Conservation (phyloP, 345 rosid genomes). For the Acer negundo region DNA sequence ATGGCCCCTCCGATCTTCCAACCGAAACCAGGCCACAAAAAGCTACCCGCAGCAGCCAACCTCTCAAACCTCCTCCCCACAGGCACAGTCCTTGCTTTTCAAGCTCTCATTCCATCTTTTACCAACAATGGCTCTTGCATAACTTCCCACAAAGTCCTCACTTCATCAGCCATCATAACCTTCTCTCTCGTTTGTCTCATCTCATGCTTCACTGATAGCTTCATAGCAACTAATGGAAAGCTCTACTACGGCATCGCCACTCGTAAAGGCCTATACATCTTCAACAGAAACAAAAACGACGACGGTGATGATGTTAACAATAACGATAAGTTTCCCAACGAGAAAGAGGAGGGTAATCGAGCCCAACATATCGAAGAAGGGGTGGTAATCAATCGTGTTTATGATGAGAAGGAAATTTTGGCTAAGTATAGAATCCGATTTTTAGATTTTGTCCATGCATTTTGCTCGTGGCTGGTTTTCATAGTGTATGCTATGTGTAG, state of each 20-base stretch:
- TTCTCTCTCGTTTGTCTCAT: constrained; percentile 43
- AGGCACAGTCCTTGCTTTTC: constrained; percentile 52
- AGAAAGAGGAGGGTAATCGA: background rate
- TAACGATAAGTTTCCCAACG: background rate
- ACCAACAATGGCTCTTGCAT: constrained; percentile 46
- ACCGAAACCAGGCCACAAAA: constrained; percentile 16
- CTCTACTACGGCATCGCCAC: constrained; percentile 57
- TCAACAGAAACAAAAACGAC: constrained; percentile 22
- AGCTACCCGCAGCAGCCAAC: constrained; percentile 42
- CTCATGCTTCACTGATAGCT: constrained; percentile 60
- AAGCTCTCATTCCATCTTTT: constrained; percentile 46
- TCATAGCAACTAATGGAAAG: constrained; percentile 33
- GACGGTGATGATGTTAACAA: constrained; percentile 1
- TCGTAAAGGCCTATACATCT: constrained; percentile 24
- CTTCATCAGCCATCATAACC: constrained; percentile 24
- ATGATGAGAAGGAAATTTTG: constrained; percentile 3
- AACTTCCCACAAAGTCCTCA: constrained; percentile 36
- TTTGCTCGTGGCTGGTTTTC: constrained; percentile 47
- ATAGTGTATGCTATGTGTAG: constrained; percentile 48
- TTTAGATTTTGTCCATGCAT: constrained; percentile 55
- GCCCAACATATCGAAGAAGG: background rate
- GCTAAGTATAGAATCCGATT: constrained; percentile 18
- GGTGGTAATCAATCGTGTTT: background rate
- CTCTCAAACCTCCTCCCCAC: constrained; percentile 59
- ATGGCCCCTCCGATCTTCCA: background rate